A percentile compares a stretch with the other conserved stretches of the same genome.
Conservation (phyloP, 2,329 filamentous ascomycete species). For the Colletotrichum echinochloae region DNA sequence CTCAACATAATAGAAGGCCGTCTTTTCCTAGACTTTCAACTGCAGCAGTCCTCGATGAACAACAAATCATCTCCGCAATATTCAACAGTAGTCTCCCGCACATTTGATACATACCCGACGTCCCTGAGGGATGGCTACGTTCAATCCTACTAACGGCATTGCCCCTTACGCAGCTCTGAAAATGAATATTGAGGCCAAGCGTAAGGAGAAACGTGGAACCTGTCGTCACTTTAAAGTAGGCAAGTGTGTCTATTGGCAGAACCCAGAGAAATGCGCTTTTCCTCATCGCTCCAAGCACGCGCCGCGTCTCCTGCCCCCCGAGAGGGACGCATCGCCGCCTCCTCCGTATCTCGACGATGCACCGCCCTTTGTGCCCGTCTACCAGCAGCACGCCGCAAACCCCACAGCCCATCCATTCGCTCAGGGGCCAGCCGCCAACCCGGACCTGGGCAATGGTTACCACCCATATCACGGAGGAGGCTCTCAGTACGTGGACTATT, state of each 20-base stretch:
- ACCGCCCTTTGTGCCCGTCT: neutral
- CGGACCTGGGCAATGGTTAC: neutral
- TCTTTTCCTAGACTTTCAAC: neutral
- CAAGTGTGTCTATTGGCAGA: neutral
- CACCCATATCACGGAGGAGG: too few relatives aligned
- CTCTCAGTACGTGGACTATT: neutral
- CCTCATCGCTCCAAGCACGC: neutral
- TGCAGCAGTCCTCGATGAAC: neutral
- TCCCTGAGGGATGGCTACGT: neutral
- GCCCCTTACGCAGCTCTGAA: neutral
- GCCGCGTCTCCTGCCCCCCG: neutral
- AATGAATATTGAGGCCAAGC: neutral
- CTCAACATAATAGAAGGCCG: neutral
- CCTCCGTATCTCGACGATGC: neutral
- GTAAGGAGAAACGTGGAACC: neutral
- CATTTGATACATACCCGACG: neutral
- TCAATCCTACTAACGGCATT: neutral
- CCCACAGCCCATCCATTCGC: neutral
- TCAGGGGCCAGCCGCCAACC: neutral
- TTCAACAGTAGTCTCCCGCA: neutral
- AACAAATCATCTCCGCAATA: neutral
- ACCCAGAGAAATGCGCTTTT: neutral
- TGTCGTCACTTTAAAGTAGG: constrained; percentile 2
- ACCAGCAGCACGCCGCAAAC: neutral
- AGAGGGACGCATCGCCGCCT: neutral